Evolutionary conservation across 441 rosid genomes (phyloP).

Genomic region (Euphorbia celastroides): DNA sequence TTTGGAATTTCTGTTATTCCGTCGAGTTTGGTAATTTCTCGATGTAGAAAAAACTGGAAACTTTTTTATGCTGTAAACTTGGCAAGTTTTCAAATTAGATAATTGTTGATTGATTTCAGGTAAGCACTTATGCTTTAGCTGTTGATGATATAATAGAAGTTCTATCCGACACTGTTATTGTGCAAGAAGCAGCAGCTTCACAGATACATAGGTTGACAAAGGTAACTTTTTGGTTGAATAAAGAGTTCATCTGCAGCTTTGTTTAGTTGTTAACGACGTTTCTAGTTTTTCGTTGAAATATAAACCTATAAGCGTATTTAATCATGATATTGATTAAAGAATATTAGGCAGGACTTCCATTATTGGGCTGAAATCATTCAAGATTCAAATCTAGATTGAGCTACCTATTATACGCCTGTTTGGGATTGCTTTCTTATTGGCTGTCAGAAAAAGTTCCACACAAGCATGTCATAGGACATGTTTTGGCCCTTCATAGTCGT

Average conservation of each 20-base stretch:
- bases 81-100: neutral
- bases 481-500: too few relatives aligned
- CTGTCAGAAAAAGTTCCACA: too few relatives aligned
- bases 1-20: slow-evolving; percentile 85
- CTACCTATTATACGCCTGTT: too few relatives aligned
- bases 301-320: neutral
- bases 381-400: too few relatives aligned
- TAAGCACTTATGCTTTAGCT: slow-evolving; percentile 72
- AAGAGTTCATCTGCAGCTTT: neutral
- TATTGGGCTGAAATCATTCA: neutral
- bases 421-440: too few relatives aligned
- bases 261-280: neutral
- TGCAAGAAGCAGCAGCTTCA: slow-evolving; percentile 70
- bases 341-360: neutral
- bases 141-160: slow-evolving; percentile 75
- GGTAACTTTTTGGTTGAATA: slow-evolving; percentile 31
- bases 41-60: slow-evolving; percentile 1
- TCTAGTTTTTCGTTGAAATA: neutral
- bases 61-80: neutral
- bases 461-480: too few relatives aligned
- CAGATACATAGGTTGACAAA: slow-evolving; percentile 71
- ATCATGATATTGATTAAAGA: neutral
- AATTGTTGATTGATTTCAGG: slow-evolving; percentile 34
- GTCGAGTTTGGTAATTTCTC: slow-evolving; percentile 67
- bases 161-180: slow-evolving; percentile 56